Evolutionary conservation across 306 rosid genomes (phyloP), one percentile per base, ranked within the genome.

Genomic region (Pyrus pyrifolia): DNA sequence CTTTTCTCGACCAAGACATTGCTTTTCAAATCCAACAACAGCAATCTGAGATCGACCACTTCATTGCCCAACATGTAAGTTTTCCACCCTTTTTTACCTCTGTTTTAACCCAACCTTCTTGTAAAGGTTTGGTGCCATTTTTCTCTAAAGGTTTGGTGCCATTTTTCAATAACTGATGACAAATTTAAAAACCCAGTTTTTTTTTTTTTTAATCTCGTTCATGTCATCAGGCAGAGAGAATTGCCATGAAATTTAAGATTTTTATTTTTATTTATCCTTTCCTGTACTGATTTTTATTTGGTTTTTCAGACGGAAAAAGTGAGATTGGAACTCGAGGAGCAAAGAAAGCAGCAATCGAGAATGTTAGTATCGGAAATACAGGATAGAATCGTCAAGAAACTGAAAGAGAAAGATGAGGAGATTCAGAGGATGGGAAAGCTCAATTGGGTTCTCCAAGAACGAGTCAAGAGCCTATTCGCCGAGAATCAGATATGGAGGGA

Each of bases 401-500:
- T 94, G 59, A 89, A 72, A 53, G 96, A 90, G 64, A 94, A 91
- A 40, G 98, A 95, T n/a, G 97, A 90, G 3, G 96, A 95, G 61
- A 90, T 95, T 27, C 89, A 80, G 64, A 86, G 87, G 58, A 85
- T 92, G 72, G 86, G 86, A 14, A 95, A 90, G 49, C 31, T 90
- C 35, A 95, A 90, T 45, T 90, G 91, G 93, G 82, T 70, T 0
- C 91, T 95, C 11, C 91, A 89, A 71, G 97, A 95, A 33, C 85
- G 86, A 29, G 92, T 90, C 17, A 86, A 79, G 35, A 78, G 58
- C 23, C 65, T 95, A 5, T 88, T 84, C 42, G 62, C 84, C 3
- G 98, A 95, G 85, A 95, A 92, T 30, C 98, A 95, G 59, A 68
- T 89, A 10, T 91, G 97, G 96, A 84, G 84, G 58, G 96, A 92